Evolutionary conservation across 2,329 filamentous ascomycete species (phyloP).

Genomic region (Aspergillus floridensis): DNA sequence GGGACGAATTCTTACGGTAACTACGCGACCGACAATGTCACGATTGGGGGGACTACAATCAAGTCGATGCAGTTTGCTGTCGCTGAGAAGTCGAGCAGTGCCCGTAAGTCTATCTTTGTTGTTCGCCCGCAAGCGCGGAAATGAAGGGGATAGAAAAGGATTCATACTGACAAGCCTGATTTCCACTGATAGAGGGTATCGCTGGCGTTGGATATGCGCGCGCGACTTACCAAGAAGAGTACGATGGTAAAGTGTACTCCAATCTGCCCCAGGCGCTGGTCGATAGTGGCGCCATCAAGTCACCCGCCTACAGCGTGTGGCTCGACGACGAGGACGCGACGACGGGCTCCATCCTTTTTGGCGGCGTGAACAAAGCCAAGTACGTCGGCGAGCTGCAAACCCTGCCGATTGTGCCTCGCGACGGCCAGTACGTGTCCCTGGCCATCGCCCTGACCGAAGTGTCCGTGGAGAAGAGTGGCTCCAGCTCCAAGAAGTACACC

Average conservation of each 20-base stretch:
- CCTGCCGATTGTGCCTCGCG: conserved; percentile 58
- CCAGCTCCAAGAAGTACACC: conserved; percentile 17
- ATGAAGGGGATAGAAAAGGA: neutral
- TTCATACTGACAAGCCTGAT: neutral
- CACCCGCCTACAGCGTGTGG: conserved; percentile 69
- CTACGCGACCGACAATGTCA: conserved; percentile 53
- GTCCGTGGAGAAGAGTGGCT: conserved; percentile 12
- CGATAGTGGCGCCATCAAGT: conserved; percentile 58
- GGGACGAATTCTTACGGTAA: conserved; percentile 71
- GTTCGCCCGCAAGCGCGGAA: conserved; percentile 46
- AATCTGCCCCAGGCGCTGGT: conserved; percentile 66
- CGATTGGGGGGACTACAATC: conserved; percentile 6
- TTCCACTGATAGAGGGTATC: conserved; percentile 49
- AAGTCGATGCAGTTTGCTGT: conserved; percentile 14
- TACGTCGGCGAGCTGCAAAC: conserved; percentile 61
- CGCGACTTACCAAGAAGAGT: conserved; percentile 62
- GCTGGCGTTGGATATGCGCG: conserved; percentile 72
- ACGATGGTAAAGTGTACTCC: conserved; percentile 32
- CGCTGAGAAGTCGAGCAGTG: conserved; percentile 3
- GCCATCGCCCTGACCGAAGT: conserved; percentile 64
- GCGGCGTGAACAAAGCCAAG: conserved; percentile 65
- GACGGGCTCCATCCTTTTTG: conserved; percentile 67
- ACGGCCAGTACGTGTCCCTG: conserved; percentile 57
- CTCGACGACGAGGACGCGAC: conserved; percentile 64
- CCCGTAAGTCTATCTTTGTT: conserved; percentile 57